These are phyloP conservation scores for Xylaria sp. DNA, from an alignment of 2,329 filamentous ascomycete species.

Conservation along the genomic window DNA sequence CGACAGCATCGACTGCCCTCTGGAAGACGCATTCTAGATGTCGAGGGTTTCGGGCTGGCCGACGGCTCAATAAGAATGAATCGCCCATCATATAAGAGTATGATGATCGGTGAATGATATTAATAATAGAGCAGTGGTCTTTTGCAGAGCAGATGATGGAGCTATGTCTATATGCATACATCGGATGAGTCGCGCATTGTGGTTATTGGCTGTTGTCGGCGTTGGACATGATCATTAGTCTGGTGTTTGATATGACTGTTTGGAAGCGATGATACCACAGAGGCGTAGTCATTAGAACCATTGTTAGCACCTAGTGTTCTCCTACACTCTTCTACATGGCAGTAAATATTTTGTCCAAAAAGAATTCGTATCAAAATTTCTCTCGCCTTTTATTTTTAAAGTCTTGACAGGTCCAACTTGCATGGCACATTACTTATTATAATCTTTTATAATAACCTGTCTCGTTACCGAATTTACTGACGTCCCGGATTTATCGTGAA, in stretches of 20 bases:
- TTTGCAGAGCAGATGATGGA: conserved; percentile 5
- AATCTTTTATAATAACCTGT: background rate
- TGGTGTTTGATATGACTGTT: conserved; percentile 43
- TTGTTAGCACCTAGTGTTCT: conserved; percentile 21
- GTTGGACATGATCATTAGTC: conserved; percentile 41
- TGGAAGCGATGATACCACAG: conserved; percentile 49
- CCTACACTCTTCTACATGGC: background rate
- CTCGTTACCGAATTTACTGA: background rate
- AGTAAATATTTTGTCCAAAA: background rate
- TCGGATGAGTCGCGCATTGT: conserved; percentile 22
- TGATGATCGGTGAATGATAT: background rate
- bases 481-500: background rate
- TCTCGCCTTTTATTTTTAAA: background rate
- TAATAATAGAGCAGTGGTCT: conserved; percentile 1
- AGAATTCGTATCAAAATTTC: background rate
- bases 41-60: background rate
- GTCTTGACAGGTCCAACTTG: background rate
- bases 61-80: conserved; percentile 6
- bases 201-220: conserved; percentile 35
- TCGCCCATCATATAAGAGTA: background rate
- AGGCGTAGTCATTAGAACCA: conserved; percentile 36
- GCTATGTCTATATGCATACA: conserved; percentile 23
- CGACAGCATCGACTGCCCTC: conserved; percentile 93
- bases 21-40: conserved; percentile 79
- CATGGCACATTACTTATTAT: background rate